phyloP scores from a whole-genome alignment of 176 grass and related monocot genomes.

The Avena atlantica region DNA sequence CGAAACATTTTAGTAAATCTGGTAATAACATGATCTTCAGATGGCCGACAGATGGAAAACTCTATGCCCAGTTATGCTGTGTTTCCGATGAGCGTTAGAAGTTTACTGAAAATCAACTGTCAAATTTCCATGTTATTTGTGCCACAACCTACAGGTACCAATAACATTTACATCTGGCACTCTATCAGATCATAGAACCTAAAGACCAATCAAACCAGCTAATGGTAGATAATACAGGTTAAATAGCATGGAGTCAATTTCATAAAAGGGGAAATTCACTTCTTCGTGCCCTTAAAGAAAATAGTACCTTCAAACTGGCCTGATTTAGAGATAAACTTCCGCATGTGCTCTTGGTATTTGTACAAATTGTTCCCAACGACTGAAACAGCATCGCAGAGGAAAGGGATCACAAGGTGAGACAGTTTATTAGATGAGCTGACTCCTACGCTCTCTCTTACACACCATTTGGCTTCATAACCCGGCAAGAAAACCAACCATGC shows the following conservation, averaged over 20 bases:
- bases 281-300: slow-evolving; percentile 15
- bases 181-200: slow-evolving; percentile 24
- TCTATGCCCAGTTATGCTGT: slow-evolving; percentile 13
- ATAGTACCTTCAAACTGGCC: slow-evolving; percentile 67
- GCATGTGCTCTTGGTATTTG: slow-evolving; percentile 81
- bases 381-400: slow-evolving; percentile 90
- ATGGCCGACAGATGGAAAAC: not conserved
- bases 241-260: slow-evolving; percentile 19
- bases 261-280: slow-evolving; percentile 14
- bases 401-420: slow-evolving; percentile 75
- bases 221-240: not conserved
- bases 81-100: not conserved
- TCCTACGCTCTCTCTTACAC: slow-evolving; percentile 41
- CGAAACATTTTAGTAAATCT: slow-evolving; percentile 12
- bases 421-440: slow-evolving; percentile 58
- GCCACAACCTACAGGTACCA: not conserved
- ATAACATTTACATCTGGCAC: not conserved
- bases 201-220: not conserved
- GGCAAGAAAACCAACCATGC: slow-evolving; percentile 83
- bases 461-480: slow-evolving; percentile 48
- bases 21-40: slow-evolving; percentile 29
- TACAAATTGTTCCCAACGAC: slow-evolving; percentile 89
- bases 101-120: slow-evolving; percentile 5
- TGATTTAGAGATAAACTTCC: slow-evolving; percentile 50
- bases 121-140: slow-evolving; percentile 26